Base-by-base conservation (phyloP, 306 rosid species). In the Arachis stenosperma region DNA sequence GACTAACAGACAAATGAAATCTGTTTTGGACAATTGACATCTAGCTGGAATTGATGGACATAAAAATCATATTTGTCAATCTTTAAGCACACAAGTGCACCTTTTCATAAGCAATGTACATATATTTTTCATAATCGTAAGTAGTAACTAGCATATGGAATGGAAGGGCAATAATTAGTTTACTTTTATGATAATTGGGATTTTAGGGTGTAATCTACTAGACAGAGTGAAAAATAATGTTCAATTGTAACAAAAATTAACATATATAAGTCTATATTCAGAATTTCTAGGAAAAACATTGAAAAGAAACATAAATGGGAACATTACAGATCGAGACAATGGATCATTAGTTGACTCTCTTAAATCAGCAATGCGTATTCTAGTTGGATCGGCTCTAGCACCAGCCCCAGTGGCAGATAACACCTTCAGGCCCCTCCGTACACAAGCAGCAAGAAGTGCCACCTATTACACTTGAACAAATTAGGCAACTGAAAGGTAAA, bases 371-470 rank as follows among this genome's bases (percentile, higher is more conserved):
- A 93, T 74, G 22, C 94, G 96, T 77, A 91, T 91, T 81, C 98
- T 89, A 17, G 98, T 89, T 62, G 98, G 96, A 79, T 93, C 97
- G 72, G 94, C 94, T 85, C 97, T 85, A 56, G 92, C 97, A 73
- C 98, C 98, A 50, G 98, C 98, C 81, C 98, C 97, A 8, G 94
- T 93, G 65, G 92, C 96, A 37, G 97, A 93, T 83, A 93, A 69
- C 75, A 93, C 92, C 84, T 91, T 93, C 83, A 93, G 86, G 65
- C 92, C 97, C 88, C 92, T 89, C 69, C 78, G 96, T 29, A 88
- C 94, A 84, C 98, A 91, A 44, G 98, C 97, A 69, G 98, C 98
- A 81, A 93, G 97, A 85, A 93, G 97, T 67, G 97, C 90, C 75
- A 93, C 98, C 97, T 91, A 82, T 85, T 80, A 82, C 87, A 84